phyloP scores from a whole-genome alignment of 75 land plant species.

The Picea glauca region DNA sequence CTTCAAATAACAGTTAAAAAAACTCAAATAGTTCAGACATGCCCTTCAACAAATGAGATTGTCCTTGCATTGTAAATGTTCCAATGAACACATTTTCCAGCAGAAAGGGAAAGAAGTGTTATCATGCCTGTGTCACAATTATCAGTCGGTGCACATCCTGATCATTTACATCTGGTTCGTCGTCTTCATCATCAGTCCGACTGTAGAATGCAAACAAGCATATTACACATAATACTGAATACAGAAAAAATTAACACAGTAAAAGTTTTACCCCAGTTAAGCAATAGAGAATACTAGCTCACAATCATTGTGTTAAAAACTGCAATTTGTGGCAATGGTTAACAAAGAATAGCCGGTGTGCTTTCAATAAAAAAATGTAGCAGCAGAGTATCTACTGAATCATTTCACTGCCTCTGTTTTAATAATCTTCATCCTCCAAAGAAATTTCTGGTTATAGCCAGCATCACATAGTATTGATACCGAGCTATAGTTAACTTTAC shows the following conservation, averaged over 20 bases:
- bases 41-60: background rate
- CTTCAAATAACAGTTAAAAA: background rate
- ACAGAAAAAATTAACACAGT: background rate
- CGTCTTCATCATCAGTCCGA: slow-evolving; percentile 80
- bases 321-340: background rate
- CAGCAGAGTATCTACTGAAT: background rate
- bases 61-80: background rate
- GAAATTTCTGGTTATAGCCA: background rate
- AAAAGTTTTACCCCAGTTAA: background rate
- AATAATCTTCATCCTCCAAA: no score
- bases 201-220: slow-evolving; percentile 9
- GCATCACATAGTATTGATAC: background rate
- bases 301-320: background rate
- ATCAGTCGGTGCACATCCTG: slow-evolving; percentile 74
- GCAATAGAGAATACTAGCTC: background rate
- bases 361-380: background rate
- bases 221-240: background rate
- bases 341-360: background rate
- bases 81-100: background rate
- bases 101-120: background rate
- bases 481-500: background rate
- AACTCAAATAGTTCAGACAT: background rate
- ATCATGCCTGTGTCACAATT: slow-evolving; percentile 89
- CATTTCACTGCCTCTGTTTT: background rate
- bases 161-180: slow-evolving; percentile 73